Conservation (phyloP, 768 basidiomycete genomes). For the Saitozyma podzolica region DNA sequence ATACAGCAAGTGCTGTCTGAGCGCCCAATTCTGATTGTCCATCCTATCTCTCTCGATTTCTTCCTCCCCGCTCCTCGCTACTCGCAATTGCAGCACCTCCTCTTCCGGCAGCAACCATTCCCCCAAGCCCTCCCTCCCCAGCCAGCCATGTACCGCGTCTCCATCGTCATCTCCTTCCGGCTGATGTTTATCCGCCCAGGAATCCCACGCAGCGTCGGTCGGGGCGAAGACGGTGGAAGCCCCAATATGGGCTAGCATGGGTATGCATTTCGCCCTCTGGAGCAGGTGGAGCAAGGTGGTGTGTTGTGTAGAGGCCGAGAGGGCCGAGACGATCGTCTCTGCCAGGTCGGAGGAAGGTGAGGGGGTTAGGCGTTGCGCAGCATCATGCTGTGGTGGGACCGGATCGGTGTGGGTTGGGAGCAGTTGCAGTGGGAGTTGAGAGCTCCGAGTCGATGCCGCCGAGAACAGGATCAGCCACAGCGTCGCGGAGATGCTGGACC, state of each 20-base stretch:
- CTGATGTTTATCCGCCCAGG: slow-evolving; percentile 37
- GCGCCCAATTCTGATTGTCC: slow-evolving; percentile 59
- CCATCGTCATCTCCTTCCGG: slow-evolving; percentile 3
- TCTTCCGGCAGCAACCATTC: slow-evolving; percentile 55
- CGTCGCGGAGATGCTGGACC: too few relatives aligned
- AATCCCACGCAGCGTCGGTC: slow-evolving; percentile 74
- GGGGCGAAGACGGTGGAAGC: slow-evolving; percentile 88
- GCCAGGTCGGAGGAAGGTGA: slow-evolving; percentile 7
- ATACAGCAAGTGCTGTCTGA: slow-evolving; percentile 90
- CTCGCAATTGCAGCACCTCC: slow-evolving; percentile 41
- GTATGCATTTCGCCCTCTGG: slow-evolving; percentile 82
- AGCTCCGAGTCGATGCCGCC: neutral
- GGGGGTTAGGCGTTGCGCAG: neutral
- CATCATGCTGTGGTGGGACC: neutral
- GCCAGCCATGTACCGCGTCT: slow-evolving; percentile 18
- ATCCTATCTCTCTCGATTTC: slow-evolving; percentile 10
- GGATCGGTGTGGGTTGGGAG: too few relatives aligned
- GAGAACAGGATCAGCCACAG: slow-evolving; percentile 1
- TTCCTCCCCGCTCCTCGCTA: neutral
- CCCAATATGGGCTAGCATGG: slow-evolving; percentile 83
- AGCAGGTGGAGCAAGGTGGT: slow-evolving; percentile 71
- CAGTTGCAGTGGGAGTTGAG: neutral
- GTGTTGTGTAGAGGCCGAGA: slow-evolving; percentile 74
- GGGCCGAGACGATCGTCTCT: slow-evolving; percentile 67
- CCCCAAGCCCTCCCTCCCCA: slow-evolving; percentile 31